These are phyloP conservation scores for Phytophthora fragariae DNA, from an alignment of 352 stramenopile genomes.

Conservation along the genomic window DNA sequence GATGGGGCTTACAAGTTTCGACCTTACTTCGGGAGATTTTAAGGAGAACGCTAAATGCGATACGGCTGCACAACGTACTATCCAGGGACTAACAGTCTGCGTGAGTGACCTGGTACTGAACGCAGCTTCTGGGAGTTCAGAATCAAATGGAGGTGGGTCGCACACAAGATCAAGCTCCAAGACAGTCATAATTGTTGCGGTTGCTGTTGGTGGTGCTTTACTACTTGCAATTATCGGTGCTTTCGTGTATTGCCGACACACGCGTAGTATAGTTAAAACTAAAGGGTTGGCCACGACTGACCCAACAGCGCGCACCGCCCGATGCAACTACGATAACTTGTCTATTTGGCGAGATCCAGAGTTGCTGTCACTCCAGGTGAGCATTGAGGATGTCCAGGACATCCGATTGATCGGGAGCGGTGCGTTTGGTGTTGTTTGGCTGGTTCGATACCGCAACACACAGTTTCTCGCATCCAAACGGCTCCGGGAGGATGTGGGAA, in stretches of 20 bases:
- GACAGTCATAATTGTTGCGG: constrained; percentile 25
- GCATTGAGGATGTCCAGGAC: constrained; percentile 33
- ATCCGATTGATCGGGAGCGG: constrained; percentile 36
- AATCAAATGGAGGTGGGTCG: background rate
- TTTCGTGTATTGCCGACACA: constrained; percentile 24
- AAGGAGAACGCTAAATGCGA: constrained; percentile 21
- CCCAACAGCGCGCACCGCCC: constrained; percentile 20
- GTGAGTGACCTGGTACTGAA: constrained; percentile 28
- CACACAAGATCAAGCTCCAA: constrained; percentile 16
- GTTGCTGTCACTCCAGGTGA: constrained; percentile 29
- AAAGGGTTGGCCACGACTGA: constrained; percentile 21
- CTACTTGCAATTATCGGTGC: constrained; percentile 20
- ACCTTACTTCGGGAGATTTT: constrained; percentile 33
- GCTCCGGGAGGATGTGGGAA: constrained; percentile 26
- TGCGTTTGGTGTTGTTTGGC: constrained; percentile 39
- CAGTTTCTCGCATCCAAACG: constrained; percentile 39
- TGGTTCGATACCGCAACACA: constrained; percentile 30
- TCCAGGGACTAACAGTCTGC: constrained; percentile 29
- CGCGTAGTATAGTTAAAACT: constrained; percentile 4
- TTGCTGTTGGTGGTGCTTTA: constrained; percentile 23
- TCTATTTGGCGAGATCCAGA: constrained; percentile 33
- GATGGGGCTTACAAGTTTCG: constrained; percentile 19
- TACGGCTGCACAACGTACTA: constrained; percentile 8
- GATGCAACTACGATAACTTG: constrained; percentile 32
- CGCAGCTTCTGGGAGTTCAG: constrained; percentile 13